Evolutionary conservation across 768 basidiomycete species (phyloP), one percentile per base, ranked within the genome.

Genomic region (Pisolithus marmoratus): DNA sequence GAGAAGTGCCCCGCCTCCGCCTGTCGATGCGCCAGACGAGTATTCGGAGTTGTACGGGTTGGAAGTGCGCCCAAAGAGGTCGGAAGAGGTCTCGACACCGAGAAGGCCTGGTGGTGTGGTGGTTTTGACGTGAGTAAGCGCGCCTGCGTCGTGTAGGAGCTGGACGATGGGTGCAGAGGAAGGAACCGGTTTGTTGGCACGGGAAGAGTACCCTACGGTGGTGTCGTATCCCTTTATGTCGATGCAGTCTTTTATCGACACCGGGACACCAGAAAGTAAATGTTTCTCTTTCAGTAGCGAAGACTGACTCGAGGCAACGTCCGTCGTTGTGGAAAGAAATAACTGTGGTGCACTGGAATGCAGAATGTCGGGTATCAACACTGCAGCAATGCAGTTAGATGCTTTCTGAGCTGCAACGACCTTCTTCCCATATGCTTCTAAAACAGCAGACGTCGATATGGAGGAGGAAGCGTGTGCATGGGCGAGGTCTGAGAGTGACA

Each of bases 361-460:
- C 38, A 42, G 4, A 6, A 26, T 15, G 59, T 48, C 42, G 67
- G 51, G 66, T 40, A 78, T 60, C 57, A 73, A 66, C 56, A 79
- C 56, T 29, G 75, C 74, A 2, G 79, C 70, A 17, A 82, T 60
- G 57, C 80, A 82, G 57, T 81, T 81, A 46, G 75, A 77, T 42
- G 70, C 60, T 26, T 61, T 66, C 24, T 76, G 74, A 1, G 73
- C 76, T 0, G 60, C 57, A 15, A 78, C 60, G 14, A 62, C 59
- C 20, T 70, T 68, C 57, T 74, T 74, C 31, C 72, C 72, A 50
- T 75, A 78, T 2, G 72, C 72, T 29, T 64, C 49, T 20, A 74
- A 51, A 50, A 77, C 63, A 27, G 63, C 64, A 3, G 60, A 42
- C 0, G 68, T 65, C 8, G 67, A 54, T 8, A 73, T 38, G 3